phyloP scores from a whole-genome alignment of 352 stramenopile species.

The Phytophthora litchii region DNA sequence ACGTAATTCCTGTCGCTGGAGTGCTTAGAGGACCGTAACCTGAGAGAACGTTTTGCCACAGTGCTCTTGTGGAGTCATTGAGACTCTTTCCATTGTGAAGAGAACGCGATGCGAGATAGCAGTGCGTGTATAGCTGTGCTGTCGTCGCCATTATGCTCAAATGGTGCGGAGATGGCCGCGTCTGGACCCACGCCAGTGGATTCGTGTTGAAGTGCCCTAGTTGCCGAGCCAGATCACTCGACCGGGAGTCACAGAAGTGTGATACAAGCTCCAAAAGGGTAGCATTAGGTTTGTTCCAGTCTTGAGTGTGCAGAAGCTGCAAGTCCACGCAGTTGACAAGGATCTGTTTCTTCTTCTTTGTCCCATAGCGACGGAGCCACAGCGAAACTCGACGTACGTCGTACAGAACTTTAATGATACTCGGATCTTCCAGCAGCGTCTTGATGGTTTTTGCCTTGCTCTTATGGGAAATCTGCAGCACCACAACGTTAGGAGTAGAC shows the following conservation, averaged over 20 bases:
- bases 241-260: background rate
- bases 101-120: background rate
- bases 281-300: too few species aligned
- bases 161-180: background rate
- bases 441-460: background rate
- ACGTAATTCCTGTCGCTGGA: background rate
- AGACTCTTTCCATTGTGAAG: background rate
- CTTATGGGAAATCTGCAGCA: too few species aligned
- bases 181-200: background rate
- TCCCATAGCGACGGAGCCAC: constrained; percentile 1
- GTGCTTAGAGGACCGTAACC: background rate
- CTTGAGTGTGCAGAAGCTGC: constrained; percentile 10
- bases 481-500: too few species aligned
- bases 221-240: background rate
- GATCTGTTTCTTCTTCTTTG: background rate
- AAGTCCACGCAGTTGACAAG: constrained; percentile 27
- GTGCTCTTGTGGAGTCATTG: background rate
- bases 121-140: background rate
- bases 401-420: constrained; percentile 23
- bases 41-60: background rate
- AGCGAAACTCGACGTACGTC: constrained; percentile 10
- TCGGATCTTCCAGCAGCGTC: constrained; percentile 13
- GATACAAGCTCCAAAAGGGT: background rate
- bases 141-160: background rate
- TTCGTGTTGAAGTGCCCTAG: background rate